Base-by-base conservation (phyloP, 2,329 filamentous ascomycete species). In the Alternaria metachromatica region DNA sequence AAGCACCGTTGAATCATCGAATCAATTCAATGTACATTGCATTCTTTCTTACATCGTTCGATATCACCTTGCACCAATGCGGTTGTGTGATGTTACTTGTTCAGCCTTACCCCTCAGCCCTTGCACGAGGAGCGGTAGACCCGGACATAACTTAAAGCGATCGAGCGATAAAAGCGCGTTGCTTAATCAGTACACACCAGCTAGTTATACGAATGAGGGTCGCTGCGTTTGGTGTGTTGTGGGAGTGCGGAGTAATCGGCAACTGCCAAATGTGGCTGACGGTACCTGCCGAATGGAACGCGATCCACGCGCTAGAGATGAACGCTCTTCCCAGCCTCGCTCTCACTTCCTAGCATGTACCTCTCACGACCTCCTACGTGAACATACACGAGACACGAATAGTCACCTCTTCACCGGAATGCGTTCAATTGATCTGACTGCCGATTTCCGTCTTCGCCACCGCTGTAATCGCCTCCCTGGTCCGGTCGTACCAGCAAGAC, bases 11-110 rank as follows among this genome's bases (percentile, higher is more conserved):
- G 28, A 37, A 5, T 25, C 21, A 25, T 25, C 43, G n/a, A 56
- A 44, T 30, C 20, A 45, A 56, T n/a, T 18, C 28, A 33, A 41
- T 51, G 20, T 41, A n/a, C 15, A 43, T 41, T 26, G 15, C 5
- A 13, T 55, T 26, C 10, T 25, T 44, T 13, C 21, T 41, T 21
- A 10, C 15, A 26, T 25, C n/a, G 28, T 21, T 61, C 20, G 58
- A 57, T 30, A n/a, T 50, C 13, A 37, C 49, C 49, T n/a, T 58
- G 26, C 20, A 59, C 37, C 18, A 45, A 20, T 60, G 33, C 44
- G 21, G 54, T 33, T 45, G 65, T 64, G 37, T 45, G 51, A 68
- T 63, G 58, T 62, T 58, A 28, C 60, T 54, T 46, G 11, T 26
- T 33, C 28, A 62, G 50, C 60, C 55, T 44, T 57, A 18, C 12